phyloP scores from a whole-genome alignment of 163 green algal species.

The Scenedesmus sp. region DNA sequence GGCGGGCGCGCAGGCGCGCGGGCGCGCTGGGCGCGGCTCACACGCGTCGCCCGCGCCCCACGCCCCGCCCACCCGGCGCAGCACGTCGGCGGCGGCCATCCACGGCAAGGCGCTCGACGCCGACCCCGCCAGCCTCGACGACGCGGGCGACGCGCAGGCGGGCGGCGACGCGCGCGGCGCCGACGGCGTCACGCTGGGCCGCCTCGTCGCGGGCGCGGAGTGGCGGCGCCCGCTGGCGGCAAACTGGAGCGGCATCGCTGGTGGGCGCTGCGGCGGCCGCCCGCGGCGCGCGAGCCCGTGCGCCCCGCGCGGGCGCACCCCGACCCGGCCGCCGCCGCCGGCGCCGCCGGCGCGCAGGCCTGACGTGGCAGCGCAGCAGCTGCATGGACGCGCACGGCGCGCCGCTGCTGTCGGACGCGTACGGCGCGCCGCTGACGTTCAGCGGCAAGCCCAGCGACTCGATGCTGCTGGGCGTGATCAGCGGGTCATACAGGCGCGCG shows the following conservation, averaged over 20 bases:
- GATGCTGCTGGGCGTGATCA: conserved; percentile 69
- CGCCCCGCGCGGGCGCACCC: too few species aligned
- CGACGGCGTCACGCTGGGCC: conserved; percentile 46
- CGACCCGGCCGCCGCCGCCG: too few species aligned
- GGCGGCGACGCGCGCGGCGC: background rate
- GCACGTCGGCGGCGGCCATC: conserved; percentile 55
- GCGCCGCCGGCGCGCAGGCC: conserved; percentile 38
- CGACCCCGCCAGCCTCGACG: background rate
- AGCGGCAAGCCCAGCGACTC: conserved; percentile 70
- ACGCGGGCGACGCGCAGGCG: background rate
- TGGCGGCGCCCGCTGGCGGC: conserved; percentile 69
- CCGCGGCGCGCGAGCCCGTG: too few species aligned
- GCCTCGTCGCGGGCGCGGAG: conserved; percentile 70
- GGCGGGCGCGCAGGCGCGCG: background rate
- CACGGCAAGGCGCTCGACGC: conserved; percentile 58
- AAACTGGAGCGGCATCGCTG: conserved; percentile 69
- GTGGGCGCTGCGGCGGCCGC: background rate
- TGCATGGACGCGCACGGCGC: conserved; percentile 76
- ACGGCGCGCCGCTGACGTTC: conserved; percentile 80
- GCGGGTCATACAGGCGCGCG: conserved; percentile 65
- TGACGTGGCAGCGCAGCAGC: conserved; percentile 71
- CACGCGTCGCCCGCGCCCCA: too few species aligned
- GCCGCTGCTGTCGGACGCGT: conserved; percentile 72
- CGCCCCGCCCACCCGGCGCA: too few species aligned
- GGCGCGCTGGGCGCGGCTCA: too few species aligned